These are phyloP conservation scores for Lactarius pseudohatsudake DNA, from an alignment of 768 basidiomycete species.

Conservation along the genomic window DNA sequence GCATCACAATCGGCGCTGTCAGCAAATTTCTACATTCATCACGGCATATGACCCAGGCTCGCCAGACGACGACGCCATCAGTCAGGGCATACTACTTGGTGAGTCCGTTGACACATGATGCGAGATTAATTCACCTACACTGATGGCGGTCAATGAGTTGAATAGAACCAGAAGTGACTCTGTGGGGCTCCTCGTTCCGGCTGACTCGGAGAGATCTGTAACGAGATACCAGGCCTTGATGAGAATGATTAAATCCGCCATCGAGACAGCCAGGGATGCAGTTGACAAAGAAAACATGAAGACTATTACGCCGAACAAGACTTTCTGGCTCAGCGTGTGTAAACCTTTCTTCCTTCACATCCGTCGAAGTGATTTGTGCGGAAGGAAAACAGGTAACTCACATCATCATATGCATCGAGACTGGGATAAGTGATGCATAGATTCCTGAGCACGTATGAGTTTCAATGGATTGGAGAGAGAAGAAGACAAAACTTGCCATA, in stretches of 20 bases:
- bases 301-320: not conserved
- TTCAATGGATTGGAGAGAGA: not conserved
- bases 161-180: not conserved
- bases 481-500: not conserved
- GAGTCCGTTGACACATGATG: not conserved
- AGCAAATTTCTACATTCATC: not conserved
- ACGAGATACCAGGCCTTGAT: not conserved
- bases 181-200: not conserved
- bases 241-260: not conserved
- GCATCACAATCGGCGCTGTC: not conserved
- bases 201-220: not conserved
- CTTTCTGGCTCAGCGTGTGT: not conserved
- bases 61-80: conserved; percentile 7
- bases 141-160: not conserved
- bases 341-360: not conserved
- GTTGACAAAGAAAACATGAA: conserved; percentile 7
- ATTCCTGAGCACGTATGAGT: not conserved
- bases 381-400: not conserved
- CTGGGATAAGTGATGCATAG: not conserved
- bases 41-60: conserved; percentile 1
- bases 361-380: not conserved
- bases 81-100: not conserved
- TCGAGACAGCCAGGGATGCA: not conserved
- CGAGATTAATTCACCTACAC: not conserved
- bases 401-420: not conserved